Conservation (phyloP, 306 rosid species). For the Cercis canadensis region DNA sequence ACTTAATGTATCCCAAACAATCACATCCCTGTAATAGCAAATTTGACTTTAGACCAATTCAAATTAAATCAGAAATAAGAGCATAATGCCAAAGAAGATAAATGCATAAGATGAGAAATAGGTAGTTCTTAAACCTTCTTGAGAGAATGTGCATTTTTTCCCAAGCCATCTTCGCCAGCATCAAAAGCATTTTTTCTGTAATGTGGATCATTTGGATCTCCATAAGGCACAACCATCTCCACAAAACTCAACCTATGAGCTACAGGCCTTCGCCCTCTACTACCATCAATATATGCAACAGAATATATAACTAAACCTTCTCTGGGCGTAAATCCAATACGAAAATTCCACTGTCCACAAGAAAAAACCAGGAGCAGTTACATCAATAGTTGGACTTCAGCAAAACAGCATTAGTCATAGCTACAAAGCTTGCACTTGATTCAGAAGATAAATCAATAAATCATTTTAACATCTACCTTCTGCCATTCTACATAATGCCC, state of each 20-base stretch:
- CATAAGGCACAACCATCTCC: conserved; percentile 97
- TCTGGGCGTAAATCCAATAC: conserved; percentile 88
- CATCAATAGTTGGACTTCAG: background rate
- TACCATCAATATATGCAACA: conserved; percentile 90
- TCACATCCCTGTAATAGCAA: conserved; percentile 70
- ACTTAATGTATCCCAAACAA: conserved; percentile 89
- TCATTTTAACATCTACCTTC: conserved; percentile 63
- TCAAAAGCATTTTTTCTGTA: conserved; percentile 95
- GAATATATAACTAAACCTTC: conserved; percentile 92
- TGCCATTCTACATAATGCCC: conserved; percentile 91
- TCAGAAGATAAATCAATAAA: background rate
- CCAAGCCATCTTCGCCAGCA: conserved; percentile 95
- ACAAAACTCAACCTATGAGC: conserved; percentile 92
- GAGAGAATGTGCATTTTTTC: conserved; percentile 91
- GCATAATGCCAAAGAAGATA: conserved; percentile 17
- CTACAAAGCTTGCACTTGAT: too few relatives aligned
- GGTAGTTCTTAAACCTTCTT: conserved; percentile 61
- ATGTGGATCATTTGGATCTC: conserved; percentile 94
- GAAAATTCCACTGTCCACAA: conserved; percentile 87
- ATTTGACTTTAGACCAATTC: conserved; percentile 39
- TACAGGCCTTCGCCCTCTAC: conserved; percentile 84
- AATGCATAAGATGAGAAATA: conserved; percentile 18
- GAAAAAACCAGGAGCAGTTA: conserved; percentile 24
- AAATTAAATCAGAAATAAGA: conserved; percentile 2
- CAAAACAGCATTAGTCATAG: too few relatives aligned